Conservation (phyloP, 2,329 filamentous ascomycete genomes). For the Ophiobolus disseminans region DNA sequence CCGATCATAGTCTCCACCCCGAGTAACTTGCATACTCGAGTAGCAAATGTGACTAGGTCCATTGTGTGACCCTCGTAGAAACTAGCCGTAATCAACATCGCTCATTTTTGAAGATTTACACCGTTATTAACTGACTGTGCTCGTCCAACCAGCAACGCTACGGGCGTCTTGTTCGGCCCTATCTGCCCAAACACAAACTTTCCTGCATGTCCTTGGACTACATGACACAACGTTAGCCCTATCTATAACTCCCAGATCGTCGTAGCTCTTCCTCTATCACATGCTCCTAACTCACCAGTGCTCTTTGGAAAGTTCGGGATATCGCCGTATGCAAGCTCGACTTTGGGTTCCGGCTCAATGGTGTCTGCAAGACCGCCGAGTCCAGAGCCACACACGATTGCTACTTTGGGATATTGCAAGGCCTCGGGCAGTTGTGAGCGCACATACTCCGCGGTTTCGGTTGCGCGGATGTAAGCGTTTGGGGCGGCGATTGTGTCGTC, state of each 20-base stretch:
- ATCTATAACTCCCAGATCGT: no score
- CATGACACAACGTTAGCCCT: conserved; percentile 8
- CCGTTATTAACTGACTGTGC: conserved; percentile 62
- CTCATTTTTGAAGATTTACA: conserved; percentile 1
- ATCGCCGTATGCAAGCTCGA: conserved; percentile 63
- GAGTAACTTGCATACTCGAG: conserved; percentile 68
- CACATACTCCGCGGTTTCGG: conserved; percentile 60
- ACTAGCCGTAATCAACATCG: conserved; percentile 49
- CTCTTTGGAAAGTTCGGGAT: conserved; percentile 68
- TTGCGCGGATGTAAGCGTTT: conserved; percentile 52
- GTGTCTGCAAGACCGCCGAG: conserved; percentile 67
- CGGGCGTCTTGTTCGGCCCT: conserved; percentile 60
- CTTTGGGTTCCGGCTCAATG: conserved; percentile 57
- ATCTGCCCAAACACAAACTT: conserved; percentile 70
- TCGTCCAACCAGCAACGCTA: conserved; percentile 69
- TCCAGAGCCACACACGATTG: conserved; percentile 70
- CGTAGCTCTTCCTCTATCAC: background rate
- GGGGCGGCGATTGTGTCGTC: conserved; percentile 36
- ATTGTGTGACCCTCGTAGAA: conserved; percentile 73
- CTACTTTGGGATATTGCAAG: conserved; percentile 63
- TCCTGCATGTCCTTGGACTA: conserved; percentile 67
- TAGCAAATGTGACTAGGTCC: conserved; percentile 68
- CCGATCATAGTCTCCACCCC: conserved; percentile 67
- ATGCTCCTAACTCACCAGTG: conserved; percentile 58
- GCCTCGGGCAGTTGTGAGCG: conserved; percentile 56